phyloP scores from a whole-genome alignment of 768 basidiomycete species.

The Psilocybe azurescens region DNA sequence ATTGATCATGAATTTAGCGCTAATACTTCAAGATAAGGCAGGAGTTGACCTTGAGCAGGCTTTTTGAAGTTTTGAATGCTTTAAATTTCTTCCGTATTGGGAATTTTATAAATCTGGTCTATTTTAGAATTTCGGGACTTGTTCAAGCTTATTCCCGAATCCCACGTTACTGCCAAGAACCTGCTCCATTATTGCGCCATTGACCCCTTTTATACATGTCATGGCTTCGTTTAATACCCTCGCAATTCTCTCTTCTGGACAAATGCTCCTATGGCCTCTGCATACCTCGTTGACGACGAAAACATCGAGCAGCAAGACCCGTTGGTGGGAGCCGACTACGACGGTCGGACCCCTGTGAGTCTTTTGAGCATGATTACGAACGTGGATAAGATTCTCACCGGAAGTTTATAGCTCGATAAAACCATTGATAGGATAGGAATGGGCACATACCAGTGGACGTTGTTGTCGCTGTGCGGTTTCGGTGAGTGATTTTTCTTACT shows the following conservation, averaged over 20 bases:
- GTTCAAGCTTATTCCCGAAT: background rate
- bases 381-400: background rate
- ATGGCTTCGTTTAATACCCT: conserved; percentile 42
- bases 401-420: conserved; percentile 59
- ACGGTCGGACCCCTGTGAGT: conserved; percentile 55
- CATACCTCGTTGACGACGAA: conserved; percentile 43
- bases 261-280: conserved; percentile 36
- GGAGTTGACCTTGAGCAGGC: background rate
- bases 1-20: too few relatives aligned
- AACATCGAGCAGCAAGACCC: conserved; percentile 41
- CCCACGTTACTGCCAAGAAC: background rate
- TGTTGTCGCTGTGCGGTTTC: conserved; percentile 86
- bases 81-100: background rate
- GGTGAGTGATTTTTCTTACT: conserved; percentile 54
- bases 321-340: conserved; percentile 37
- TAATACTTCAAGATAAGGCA: too few relatives aligned
- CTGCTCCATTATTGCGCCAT: conserved; percentile 17
- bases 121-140: background rate
- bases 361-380: background rate
- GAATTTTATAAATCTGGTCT: conserved; percentile 3
- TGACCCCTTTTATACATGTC: conserved; percentile 22
- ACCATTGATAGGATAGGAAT: conserved; percentile 93
- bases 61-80: background rate
- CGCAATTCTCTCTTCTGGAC: conserved; percentile 58
- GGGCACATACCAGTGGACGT: conserved; percentile 87